Base-by-base conservation (phyloP, 768 basidiomycete species). In the Auricularia heimuer region DNA sequence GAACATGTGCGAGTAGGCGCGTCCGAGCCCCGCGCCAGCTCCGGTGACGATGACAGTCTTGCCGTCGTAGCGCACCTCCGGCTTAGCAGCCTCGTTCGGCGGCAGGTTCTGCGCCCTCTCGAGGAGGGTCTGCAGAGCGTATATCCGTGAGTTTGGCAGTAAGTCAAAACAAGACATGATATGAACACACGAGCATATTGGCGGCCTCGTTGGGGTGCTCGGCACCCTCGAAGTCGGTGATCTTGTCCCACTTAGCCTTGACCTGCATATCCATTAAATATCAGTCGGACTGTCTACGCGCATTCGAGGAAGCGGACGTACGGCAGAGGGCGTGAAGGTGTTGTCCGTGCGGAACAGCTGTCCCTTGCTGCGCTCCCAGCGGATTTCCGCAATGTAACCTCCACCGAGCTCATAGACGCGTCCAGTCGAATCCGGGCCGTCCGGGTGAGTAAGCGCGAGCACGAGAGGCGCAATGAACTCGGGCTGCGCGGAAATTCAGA, bases 11-110 rank as follows among this genome's bases (percentile, higher is more conserved):
- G 97, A 91, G 72, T 98, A 97, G 1, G 85, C 84, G 35, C 97
- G 87, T 18, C 97, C 97, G 36, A 99, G 85, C 63, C 96, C 97
- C 34, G 90, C 92, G 51, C 96, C 96, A 6, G 94, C 92, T 45
- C 96, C 97, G 2, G 97, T 98, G 69, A 98, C 83, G 70, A 99
- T 86, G 66, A 90, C 91, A 11, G 94, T 96, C 78, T 98, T 88
- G 16, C 86, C 89, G 66, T 92, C 89, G 73, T 89, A 98, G 7
- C 86, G 84, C 65, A 98, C 86, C 54, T 82, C 80, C 0, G 88
- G 81, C 0, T 83, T 81, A 11, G 84, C 79, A 72, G 93, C 92
- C 33, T 78, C 67, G 72, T 96, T 97, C 0, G 85, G 68, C 2
- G 89, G 78, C 33, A 89, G 75, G n/a, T 91, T 84, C 60, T 79